These are phyloP conservation scores for Nemania serpens DNA, from an alignment of 2,329 filamentous ascomycete genomes.

Conservation along the genomic window DNA sequence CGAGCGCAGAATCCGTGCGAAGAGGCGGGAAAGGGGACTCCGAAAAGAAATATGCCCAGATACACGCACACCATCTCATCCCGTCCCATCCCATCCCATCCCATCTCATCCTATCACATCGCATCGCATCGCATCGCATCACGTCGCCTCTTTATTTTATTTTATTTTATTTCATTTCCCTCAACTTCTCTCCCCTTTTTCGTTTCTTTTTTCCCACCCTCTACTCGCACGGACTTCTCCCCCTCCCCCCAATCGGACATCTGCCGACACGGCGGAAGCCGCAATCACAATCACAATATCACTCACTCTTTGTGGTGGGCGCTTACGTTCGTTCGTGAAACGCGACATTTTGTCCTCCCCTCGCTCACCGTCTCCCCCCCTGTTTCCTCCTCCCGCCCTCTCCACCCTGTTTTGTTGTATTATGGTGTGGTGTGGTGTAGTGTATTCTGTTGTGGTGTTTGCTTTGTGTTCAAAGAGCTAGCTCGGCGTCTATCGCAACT, in stretches of 20 bases:
- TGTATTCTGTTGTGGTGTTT: no score
- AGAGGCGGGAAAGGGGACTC: slow-evolving; percentile 22
- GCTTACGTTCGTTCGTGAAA: slow-evolving; percentile 14
- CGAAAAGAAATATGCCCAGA: slow-evolving; percentile 4
- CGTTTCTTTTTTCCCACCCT: background rate
- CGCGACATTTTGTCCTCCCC: background rate
- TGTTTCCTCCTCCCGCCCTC: background rate
- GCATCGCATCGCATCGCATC: no score
- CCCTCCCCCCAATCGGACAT: slow-evolving; percentile 23
- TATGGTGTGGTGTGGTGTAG: no score
- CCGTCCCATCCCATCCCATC: background rate
- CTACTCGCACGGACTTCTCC: background rate
- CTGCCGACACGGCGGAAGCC: slow-evolving; percentile 22
- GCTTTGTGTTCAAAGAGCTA: no score
- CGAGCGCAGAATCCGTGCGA: slow-evolving; percentile 19
- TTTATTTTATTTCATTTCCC: background rate
- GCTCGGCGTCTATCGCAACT: background rate
- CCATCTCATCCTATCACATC: background rate
- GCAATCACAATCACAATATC: slow-evolving; percentile 28
- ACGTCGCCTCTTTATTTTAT: background rate
- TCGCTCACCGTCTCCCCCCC: background rate
- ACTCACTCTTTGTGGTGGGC: slow-evolving; percentile 3
- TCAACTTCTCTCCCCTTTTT: background rate
- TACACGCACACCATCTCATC: slow-evolving; percentile 7
- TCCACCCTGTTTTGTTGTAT: background rate